Evolutionary conservation across 805 yeast species (phyloP).

Genomic region (Sugiyamaella boreocaroliniensis): DNA sequence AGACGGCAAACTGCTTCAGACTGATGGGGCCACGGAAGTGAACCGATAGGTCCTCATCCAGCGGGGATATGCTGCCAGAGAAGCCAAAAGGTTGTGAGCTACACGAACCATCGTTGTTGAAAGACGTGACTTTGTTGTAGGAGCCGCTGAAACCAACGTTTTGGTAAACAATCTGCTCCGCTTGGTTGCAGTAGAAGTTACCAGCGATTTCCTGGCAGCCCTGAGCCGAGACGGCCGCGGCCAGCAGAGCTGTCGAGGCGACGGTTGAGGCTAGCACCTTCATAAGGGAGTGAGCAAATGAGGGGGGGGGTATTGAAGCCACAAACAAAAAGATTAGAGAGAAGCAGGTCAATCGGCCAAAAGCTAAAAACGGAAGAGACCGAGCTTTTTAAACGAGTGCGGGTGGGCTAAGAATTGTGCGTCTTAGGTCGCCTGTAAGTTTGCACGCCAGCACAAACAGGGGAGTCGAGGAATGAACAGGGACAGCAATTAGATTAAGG

Average conservation of each 20-base stretch:
- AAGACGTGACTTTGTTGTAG: constrained; percentile 69
- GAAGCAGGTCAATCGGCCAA: too few relatives aligned
- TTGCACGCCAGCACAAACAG: background rate
- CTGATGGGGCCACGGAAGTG: constrained; percentile 88
- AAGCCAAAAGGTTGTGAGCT: constrained; percentile 42
- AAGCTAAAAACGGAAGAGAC: background rate
- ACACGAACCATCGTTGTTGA: constrained; percentile 71
- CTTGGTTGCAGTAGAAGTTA: constrained; percentile 76
- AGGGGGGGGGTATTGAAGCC: background rate
- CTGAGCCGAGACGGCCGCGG: constrained; percentile 1
- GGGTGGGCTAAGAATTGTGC: background rate
- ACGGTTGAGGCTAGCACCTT: background rate
- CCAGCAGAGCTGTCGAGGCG: background rate
- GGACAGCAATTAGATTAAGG: background rate
- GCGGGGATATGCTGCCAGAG: constrained; percentile 69
- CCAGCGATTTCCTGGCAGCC: constrained; percentile 44
- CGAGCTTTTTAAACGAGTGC: background rate
- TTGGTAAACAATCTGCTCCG: constrained; percentile 57
- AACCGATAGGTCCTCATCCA: constrained; percentile 79
- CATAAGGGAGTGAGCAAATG: background rate
- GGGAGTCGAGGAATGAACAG: background rate
- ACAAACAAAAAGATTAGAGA: too few relatives aligned
- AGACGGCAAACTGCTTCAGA: constrained; percentile 82
- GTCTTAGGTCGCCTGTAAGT: background rate
- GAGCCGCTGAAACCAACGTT: constrained; percentile 82